A percentile compares a stretch with the other conserved stretches of the same genome.
These are phyloP conservation scores for Ambrosiella beaveri DNA, from an alignment of 2,329 filamentous ascomycete species.

Conservation along the genomic window DNA sequence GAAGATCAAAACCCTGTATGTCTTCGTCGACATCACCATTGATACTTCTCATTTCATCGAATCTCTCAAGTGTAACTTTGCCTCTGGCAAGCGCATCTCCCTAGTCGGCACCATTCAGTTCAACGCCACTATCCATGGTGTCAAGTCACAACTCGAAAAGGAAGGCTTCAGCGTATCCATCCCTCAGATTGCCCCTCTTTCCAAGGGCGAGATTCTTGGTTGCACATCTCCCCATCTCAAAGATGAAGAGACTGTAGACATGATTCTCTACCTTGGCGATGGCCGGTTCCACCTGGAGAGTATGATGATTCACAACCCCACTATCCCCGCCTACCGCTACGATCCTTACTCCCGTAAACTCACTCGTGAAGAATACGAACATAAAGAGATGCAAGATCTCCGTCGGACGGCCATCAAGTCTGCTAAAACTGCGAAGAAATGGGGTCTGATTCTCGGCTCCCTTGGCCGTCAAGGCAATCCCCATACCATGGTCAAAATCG, in stretches of 20 bases:
- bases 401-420: constrained; percentile 59
- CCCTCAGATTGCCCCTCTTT: constrained; percentile 82
- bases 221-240: constrained; percentile 71
- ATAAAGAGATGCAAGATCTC: constrained; percentile 74
- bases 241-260: constrained; percentile 43
- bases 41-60: constrained; percentile 75
- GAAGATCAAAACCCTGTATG: constrained; percentile 90
- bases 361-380: constrained; percentile 80
- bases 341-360: constrained; percentile 89
- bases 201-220: constrained; percentile 91
- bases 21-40: constrained; percentile 96
- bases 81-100: constrained; percentile 68
- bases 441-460: constrained; percentile 87
- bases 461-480: constrained; percentile 91
- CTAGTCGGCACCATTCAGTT: constrained; percentile 97
- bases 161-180: constrained; percentile 75
- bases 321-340: constrained; percentile 81
- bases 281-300: constrained; percentile 92
- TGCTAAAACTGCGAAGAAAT: constrained; percentile 65
- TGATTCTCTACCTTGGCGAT: constrained; percentile 79
- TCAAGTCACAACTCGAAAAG: constrained; percentile 57
- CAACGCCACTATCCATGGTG: constrained; percentile 86
- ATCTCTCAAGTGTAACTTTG: constrained; percentile 77
- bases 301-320: constrained; percentile 97
- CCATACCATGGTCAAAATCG: constrained; percentile 75